Base-by-base conservation (phyloP, 108 stramenopile species). In the Stephanodiscus triporus region DNA sequence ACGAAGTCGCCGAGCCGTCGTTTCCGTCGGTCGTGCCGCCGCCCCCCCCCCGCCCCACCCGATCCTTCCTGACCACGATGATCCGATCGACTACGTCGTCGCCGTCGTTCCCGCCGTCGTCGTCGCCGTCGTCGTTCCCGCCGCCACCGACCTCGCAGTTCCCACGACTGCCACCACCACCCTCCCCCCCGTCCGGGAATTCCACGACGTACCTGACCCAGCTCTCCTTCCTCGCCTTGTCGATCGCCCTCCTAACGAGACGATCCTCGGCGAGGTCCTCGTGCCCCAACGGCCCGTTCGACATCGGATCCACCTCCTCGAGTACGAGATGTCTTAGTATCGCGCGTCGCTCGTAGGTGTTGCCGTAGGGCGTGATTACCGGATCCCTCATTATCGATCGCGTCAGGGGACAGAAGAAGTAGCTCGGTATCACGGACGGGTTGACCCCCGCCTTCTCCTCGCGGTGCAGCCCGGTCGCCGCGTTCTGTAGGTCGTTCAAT, bases 381-480 rank as follows among this genome's bases (percentile, higher is more conserved):
- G 87, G 87, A 68, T 88, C 85, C 27, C 58, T 80, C 87, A 88
- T 88, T 20, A 88, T 84, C 22, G 63, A 56, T 72, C 75, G 45
- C 0, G 83, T 85, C 11, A 88, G 55, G 2, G 87, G 87, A 43
- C 87, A 88, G 50, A 85, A 74, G 80, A 88, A 88, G 66, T 78
- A 77, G 23, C 76, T 72, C 2, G 82, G 82, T 13, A 85, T 73
- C 8, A 86, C 70, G 20, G 78, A 63, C 9, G 80, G 74, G 17
- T 71, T 76, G 66, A 72, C 53, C 1, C 22, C 50, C 32, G 49
- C 9, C 13, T 50, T 24, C 22, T 20, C 51, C 22, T 26, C 8
- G 6, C 34, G 48, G 1, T 57, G 58, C 16, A 27, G 45, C 16
- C 14, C 14, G 43, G 2, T 14, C 43, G 13, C 43, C 45, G 37